Evolutionary conservation across 352 stramenopile genomes (phyloP).

Genomic region (Phytophthora vignae): DNA sequence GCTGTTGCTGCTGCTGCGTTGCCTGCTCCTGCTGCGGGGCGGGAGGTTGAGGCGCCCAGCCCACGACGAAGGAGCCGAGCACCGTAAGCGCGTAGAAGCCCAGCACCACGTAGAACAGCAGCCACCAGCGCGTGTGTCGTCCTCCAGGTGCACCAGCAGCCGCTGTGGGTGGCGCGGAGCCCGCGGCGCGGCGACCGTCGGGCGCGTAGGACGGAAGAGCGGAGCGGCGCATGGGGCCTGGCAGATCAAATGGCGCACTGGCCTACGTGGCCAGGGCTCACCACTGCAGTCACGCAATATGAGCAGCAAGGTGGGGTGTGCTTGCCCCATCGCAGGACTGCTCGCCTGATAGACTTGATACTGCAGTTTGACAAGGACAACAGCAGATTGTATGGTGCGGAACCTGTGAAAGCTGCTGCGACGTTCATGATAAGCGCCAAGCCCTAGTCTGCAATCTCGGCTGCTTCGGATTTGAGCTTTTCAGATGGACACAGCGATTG

Average conservation of each 20-base stretch:
- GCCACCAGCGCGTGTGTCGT: constrained; percentile 26
- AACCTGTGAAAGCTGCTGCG: neutral
- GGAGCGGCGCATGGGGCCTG: constrained; percentile 36
- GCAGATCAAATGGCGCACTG: constrained; percentile 29
- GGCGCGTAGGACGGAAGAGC: constrained; percentile 35
- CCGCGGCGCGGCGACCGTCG: constrained; percentile 5
- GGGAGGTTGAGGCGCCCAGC: constrained; percentile 3
- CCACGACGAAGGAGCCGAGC: constrained; percentile 25
- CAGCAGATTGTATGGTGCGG: neutral
- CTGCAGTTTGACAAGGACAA: neutral
- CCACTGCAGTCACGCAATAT: constrained; percentile 15
- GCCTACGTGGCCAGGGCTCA: constrained; percentile 13
- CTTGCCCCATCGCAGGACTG: constrained; percentile 12
- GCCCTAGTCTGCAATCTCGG: too few relatives aligned
- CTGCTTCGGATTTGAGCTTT: neutral
- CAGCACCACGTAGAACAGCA: constrained; percentile 41
- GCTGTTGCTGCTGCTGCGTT: constrained; percentile 5
- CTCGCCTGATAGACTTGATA: constrained; percentile 9
- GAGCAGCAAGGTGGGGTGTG: constrained; percentile 13
- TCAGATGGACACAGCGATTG: neutral
- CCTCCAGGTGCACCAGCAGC: neutral
- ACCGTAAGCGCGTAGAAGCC: constrained; percentile 33
- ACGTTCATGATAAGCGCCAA: neutral
- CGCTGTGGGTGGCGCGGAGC: constrained; percentile 5
- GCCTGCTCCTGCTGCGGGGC: constrained; percentile 4